Evolutionary conservation across 495 filamentous ascomycete genomes (phyloP), one percentile per base, ranked within the genome.

Genomic region (Hypoxylon rickii): DNA sequence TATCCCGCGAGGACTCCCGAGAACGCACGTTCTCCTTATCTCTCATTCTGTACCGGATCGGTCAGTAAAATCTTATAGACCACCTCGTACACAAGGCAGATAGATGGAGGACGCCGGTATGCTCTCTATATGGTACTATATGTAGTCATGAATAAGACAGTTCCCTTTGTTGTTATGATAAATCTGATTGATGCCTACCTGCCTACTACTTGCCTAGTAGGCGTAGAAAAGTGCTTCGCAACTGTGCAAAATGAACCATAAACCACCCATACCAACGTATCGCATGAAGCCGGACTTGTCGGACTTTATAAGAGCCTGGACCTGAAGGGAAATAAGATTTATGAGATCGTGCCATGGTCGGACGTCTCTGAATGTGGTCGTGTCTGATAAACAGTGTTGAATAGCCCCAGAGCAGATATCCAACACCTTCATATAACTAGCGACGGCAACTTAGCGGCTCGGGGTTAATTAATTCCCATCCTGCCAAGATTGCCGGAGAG

Each of bases 121-220:
- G 50, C 51, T 54, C 38, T 13, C 40, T 54, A 44, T 21, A 29
- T 29, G 10, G 33, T 44, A 43, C 38, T 40, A 55, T 47, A 48
- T 51, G 31, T 61, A 61, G 58, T 56, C 45, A 34, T 51, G 33
- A 52, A 56, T 56, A 40, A 2, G 58, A 51, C 15, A 32, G 16
- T 51, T 51, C 46, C 51, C 17, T 61, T 56, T 56, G 46, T 54
- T 18, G 44, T 56, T 46, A 46, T 38, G 36, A 46, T 32, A 51
- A 45, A 3, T 13, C 18, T 17, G 34, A 41, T 21, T 22, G 6
- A 38, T 34, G n/a, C n/a, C n/a, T n/a, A n/a, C n/a, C n/a, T 29
- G 24, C 24, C 24, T 29, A 29, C 24, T 29, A n/a, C n/a, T n/a
- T n/a, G n/a, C n/a, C n/a, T n/a, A n/a, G n/a, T n/a, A n/a, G n/a